These are phyloP conservation scores for Durio zibethinus DNA, from an alignment of 345 rosid species.

Conservation along the genomic window DNA sequence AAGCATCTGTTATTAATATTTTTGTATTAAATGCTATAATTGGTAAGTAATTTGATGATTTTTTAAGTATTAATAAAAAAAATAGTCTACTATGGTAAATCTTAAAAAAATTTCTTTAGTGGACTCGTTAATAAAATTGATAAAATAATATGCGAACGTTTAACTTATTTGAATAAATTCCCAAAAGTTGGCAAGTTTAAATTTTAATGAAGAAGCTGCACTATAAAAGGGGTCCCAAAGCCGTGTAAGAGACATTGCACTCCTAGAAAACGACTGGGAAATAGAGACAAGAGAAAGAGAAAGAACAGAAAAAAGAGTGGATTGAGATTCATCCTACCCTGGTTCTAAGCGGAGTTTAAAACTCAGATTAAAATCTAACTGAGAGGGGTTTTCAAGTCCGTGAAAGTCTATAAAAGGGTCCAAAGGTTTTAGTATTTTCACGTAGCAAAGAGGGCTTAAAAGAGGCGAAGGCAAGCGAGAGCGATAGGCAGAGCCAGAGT, in stretches of 20 bases:
- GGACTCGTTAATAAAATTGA: too few relatives aligned
- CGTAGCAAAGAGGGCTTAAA: not conserved
- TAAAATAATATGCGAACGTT: too few relatives aligned
- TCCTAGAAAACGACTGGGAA: not conserved
- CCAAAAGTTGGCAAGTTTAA: not conserved
- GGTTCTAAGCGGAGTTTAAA: not conserved
- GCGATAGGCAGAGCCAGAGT: not conserved
- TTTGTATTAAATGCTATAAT: too few relatives aligned
- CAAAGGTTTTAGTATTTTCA: not conserved
- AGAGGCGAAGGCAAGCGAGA: not conserved
- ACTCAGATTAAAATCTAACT: not conserved
- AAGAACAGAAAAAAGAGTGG: not conserved
- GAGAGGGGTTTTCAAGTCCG: not conserved
- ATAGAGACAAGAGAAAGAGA: not conserved
- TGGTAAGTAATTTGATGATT: too few relatives aligned
- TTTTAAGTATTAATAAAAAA: too few relatives aligned
- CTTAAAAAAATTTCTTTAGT: too few relatives aligned
- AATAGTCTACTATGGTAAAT: too few relatives aligned
- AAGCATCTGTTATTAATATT: too few relatives aligned
- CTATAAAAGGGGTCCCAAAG: constrained; percentile 15
- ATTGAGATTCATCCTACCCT: not conserved
- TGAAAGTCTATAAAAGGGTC: constrained; percentile 3
- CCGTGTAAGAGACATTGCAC: not conserved
- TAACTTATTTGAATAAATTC: too few relatives aligned
- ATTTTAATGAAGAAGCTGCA: not conserved